phyloP scores from a whole-genome alignment of 805 yeast genomes.

The Dipodascus geniculatus region DNA sequence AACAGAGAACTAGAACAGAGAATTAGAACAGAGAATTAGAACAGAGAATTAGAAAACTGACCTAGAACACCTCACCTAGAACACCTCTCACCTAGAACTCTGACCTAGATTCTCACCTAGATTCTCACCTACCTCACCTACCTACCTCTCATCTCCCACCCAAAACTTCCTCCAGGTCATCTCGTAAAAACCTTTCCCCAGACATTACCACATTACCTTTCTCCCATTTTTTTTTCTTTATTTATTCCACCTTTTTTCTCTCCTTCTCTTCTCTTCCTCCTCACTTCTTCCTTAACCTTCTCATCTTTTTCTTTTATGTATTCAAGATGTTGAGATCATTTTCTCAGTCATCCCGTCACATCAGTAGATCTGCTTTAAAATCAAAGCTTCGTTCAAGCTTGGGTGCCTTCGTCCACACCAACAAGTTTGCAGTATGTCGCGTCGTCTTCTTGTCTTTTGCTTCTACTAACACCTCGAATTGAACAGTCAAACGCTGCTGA shows the following conservation, averaged over 20 bases:
- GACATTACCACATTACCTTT: no score
- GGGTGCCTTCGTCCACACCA: neutral
- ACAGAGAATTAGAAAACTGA: no score
- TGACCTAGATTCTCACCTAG: no score
- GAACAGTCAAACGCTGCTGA: constrained; percentile 15
- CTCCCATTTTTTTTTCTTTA: neutral
- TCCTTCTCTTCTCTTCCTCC: neutral
- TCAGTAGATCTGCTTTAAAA: neutral
- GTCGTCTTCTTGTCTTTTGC: neutral
- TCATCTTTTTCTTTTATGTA: neutral
- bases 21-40: no score
- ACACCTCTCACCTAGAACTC: no score
- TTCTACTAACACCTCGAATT: neutral
- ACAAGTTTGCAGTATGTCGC: neutral
- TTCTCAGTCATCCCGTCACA: constrained; percentile 1
- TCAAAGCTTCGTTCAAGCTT: neutral
- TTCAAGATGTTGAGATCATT: constrained; percentile 1
- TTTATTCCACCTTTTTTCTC: neutral
- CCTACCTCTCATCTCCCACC: no score
- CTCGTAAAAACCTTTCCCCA: neutral
- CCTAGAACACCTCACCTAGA: no score
- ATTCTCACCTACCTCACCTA: no score
- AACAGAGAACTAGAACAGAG: no score
- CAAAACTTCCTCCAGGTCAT: neutral
- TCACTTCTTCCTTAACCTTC: neutral